Evolutionary conservation across 371 early-diverging fungal species (phyloP), one percentile per base, ranked within the genome.

Genomic region (Chytridium lagenaria): DNA sequence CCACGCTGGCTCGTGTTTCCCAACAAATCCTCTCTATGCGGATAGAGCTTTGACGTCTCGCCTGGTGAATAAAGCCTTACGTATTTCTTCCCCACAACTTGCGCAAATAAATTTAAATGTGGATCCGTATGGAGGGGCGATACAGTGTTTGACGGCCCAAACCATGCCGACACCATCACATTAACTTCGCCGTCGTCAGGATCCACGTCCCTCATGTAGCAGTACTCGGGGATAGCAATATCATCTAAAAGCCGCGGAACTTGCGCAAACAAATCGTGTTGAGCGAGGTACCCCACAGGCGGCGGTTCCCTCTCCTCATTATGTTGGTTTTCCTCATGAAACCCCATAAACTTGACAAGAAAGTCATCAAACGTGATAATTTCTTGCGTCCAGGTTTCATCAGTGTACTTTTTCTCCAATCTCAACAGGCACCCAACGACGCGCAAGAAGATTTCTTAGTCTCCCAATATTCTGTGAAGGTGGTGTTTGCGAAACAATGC

Each of bases 51-150:
- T 0, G 63, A 22, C 1, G 90, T 79, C 71, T 93, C 85, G 7
- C 69, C 63, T 0, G 94, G 94, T 2, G 88, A 71, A 68, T 92
- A 93, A 1, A 96, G 77, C 30, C 90, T 81, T 23, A 95, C 70
- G 59, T 93, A 92, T 70, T 97, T 97, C 59, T 78, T 73, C 0
- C 98, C 98, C 7, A 93, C 93, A 5, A 94, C 92, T 80, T 96
- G 96, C 0, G 91, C 93, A 70, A 94, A 86, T 50, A 96, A 71
- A 75, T 97, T 97, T 73, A 93, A 88, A 66, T 90, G 87, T 0
- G 90, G 91, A 74, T 97, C 98, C 38, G 88, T 90, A 73, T 97
- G 98, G 65, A 94, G 79, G 0, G 98, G 96, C 2, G 95, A 93
- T 0, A 94, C 84, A 0, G 98, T 96, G 0, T 90, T 90, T 26